A percentile compares a stretch with the other conserved stretches of the same genome.
Conservation (phyloP, 257 asterid genomes). For the Scutellaria minor region DNA sequence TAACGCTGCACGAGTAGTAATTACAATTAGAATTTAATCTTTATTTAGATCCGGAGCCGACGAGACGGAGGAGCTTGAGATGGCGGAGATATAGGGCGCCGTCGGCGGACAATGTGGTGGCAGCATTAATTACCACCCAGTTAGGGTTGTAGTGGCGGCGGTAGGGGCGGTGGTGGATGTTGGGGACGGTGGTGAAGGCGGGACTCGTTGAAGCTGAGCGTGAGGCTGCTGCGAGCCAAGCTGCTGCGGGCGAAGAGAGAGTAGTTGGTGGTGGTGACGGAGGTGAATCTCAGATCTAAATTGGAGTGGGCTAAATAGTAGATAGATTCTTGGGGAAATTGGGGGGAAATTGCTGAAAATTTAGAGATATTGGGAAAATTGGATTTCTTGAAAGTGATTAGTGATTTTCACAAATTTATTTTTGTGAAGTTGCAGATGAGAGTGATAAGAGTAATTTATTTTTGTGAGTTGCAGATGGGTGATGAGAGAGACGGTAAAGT, state of each 20-base stretch:
- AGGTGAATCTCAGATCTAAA: conserved; percentile 77
- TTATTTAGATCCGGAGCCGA: conserved; percentile 65
- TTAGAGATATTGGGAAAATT: no score
- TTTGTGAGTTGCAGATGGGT: no score
- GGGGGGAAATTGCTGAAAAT: no score
- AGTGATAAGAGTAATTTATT: no score
- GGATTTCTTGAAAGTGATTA: no score
- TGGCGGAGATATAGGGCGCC: conserved; percentile 83
- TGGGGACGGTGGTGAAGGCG: conserved; percentile 60
- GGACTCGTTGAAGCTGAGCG: conserved; percentile 83
- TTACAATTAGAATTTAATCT: conserved; percentile 29
- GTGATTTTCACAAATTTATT: no score
- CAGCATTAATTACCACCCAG: conserved; percentile 83
- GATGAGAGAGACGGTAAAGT: no score
- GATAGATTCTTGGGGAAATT: conserved; percentile 35
- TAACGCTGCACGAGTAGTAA: conserved; percentile 53
- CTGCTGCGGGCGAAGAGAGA: conserved; percentile 72
- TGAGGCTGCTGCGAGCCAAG: conserved; percentile 81
- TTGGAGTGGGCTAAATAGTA: conserved; percentile 64
- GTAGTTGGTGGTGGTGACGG: conserved; percentile 58
- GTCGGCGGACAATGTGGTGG: conserved; percentile 66
- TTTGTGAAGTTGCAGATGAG: no score
- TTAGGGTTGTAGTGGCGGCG: conserved; percentile 61
- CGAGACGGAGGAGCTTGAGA: conserved; percentile 78
- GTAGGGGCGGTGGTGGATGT: conserved; percentile 73